Evolutionary conservation across 176 grass and related monocot genomes (phyloP).

Genomic region (bread wheat (Triticum aestivum)): DNA sequence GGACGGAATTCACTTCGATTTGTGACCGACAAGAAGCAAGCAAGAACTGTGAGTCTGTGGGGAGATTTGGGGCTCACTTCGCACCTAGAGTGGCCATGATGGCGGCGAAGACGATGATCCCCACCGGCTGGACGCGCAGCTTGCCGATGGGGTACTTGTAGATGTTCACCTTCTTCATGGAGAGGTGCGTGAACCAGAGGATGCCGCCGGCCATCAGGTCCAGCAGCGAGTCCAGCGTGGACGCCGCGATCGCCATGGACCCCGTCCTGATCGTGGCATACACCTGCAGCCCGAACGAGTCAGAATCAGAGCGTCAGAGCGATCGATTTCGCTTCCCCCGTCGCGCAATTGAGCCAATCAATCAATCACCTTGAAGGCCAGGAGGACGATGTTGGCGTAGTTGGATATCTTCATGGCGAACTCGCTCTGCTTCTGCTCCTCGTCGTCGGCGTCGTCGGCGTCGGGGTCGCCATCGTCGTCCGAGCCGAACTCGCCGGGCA

Average conservation of each 20-base stretch:
- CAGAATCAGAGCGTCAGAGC: not conserved
- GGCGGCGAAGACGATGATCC: constrained; percentile 78
- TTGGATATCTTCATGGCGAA: constrained; percentile 86
- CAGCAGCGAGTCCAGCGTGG: constrained; percentile 85
- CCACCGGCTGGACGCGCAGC: constrained; percentile 70
- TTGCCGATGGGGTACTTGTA: constrained; percentile 91
- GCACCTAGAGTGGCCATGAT: constrained; percentile 85
- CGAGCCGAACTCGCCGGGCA: constrained; percentile 46
- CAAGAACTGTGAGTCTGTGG: not conserved
- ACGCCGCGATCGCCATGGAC: constrained; percentile 87
- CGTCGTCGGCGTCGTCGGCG: constrained; percentile 1
- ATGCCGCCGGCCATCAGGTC: constrained; percentile 84
- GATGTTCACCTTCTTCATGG: constrained; percentile 80
- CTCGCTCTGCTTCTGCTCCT: constrained; percentile 68
- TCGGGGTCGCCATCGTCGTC: constrained; percentile 22
- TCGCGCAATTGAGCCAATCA: not conserved
- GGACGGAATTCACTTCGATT: not conserved
- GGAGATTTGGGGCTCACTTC: constrained; percentile 3
- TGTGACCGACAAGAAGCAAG: not conserved
- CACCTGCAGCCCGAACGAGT: constrained; percentile 33
- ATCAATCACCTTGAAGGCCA: constrained; percentile 68
- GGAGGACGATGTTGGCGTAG: constrained; percentile 66
- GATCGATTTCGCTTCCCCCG: not conserved
- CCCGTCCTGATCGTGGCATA: constrained; percentile 77
- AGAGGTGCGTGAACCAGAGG: constrained; percentile 77